Base-by-base conservation (phyloP, 2,329 filamentous ascomycete species). In the Cladosporium sp. region DNA sequence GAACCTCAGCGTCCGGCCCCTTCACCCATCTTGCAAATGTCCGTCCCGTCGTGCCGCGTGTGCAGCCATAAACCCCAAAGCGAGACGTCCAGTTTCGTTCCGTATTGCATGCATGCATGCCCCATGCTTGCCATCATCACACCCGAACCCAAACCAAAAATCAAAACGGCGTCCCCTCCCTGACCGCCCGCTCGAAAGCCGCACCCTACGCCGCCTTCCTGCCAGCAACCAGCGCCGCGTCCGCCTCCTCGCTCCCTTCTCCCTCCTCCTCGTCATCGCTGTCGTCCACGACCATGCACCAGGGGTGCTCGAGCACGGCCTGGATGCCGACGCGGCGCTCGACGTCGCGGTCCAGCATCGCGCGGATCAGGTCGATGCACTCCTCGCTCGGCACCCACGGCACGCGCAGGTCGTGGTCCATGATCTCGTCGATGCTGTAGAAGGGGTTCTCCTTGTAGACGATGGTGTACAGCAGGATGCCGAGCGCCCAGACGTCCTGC, bases 401-500 rank as follows among this genome's bases (percentile, higher is more conserved):
- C 28, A 98, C 85, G 44, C 93, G 83, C 54, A 98, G 76, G 62
- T 96, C 92, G 65, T 92, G 91, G 68, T 98, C 93, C 82, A 97
- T 95, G 66, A 98, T 98, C 76, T 98, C 93, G 70, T 98, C 93
- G 64, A 97, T 93, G 71, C 87, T 95, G 78, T 97, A 97, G 71
- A 96, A 98, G 0, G 93, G 92, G 66, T 98, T 98, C 73, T 98
- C 93, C 74, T 97, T 98, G 79, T 98, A 98, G 65, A 97, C 87
- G 66, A 98, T 96, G 28, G 93, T 98, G 75, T 98, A 98, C 11
- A 98, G 82, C 22, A 98, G 80, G 64, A 98, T 97, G 19, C 93
- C 93, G 13, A 98, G 79, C 1, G 93, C 93, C 93, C 93, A 98
- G 31, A 98, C 90, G 66, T 98, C 93, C 75, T 98, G 93, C 69